These are phyloP conservation scores for Cryptomeria japonica DNA, from an alignment of 75 land plant species.

Conservation along the genomic window DNA sequence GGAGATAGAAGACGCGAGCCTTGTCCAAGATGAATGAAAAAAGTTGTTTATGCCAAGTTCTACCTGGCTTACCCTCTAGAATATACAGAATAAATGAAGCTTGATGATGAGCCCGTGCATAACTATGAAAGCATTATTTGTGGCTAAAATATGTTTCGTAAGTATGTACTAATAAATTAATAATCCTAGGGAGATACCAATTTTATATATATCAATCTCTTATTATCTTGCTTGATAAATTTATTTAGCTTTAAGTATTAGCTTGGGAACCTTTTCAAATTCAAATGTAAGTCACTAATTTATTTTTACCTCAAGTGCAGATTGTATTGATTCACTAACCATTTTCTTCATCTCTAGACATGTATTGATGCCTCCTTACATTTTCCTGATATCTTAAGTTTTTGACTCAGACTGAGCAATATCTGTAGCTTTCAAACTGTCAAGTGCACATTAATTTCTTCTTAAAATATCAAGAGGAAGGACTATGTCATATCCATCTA, in stretches of 20 bases:
- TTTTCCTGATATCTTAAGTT: not conserved
- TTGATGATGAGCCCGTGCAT: not conserved
- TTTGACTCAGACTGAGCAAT: not conserved
- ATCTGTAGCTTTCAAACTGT: not conserved
- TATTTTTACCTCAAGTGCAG: not conserved
- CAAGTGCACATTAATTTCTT: not conserved
- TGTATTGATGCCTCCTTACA: not conserved
- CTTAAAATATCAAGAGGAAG: not conserved
- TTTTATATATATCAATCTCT: not conserved
- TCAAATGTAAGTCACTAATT: not conserved
- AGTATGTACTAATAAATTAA: not conserved
- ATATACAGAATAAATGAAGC: not conserved
- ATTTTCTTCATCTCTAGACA: not conserved
- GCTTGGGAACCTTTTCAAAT: not conserved
- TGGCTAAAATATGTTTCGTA: not conserved
- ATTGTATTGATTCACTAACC: not conserved
- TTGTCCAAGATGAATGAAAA: not conserved
- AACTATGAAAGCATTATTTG: not conserved
- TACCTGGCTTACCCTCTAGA: not conserved
- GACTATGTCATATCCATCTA: not conserved
- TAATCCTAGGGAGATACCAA: not conserved
- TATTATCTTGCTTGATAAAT: not conserved
- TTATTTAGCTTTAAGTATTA: not conserved
- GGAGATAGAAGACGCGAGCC: not conserved
- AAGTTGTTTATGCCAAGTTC: not conserved